Evolutionary conservation across 805 yeast genomes (phyloP).

Genomic region (Maudiozyma barnettii): DNA sequence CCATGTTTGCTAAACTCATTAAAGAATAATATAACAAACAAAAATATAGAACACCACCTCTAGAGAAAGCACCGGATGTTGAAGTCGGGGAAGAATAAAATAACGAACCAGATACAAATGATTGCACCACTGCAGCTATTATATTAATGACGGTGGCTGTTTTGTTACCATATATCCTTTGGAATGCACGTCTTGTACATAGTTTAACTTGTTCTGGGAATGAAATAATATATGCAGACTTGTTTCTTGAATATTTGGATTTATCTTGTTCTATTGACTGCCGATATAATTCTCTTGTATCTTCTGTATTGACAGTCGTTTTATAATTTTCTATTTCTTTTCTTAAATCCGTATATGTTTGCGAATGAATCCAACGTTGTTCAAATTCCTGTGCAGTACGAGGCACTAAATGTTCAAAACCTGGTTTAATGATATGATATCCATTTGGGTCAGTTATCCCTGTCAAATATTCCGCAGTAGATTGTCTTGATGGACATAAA

Average conservation of each 20-base stretch:
- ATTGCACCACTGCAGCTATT: conserved; percentile 35
- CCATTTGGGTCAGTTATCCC: conserved; percentile 53
- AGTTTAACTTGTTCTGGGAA: conserved; percentile 40
- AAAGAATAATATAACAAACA: conserved; percentile 44
- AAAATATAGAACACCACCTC: conserved; percentile 58
- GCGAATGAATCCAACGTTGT: conserved; percentile 35
- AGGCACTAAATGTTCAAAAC: conserved; percentile 44
- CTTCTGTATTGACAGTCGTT: conserved; percentile 23
- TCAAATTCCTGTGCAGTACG: conserved; percentile 48
- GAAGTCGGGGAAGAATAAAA: conserved; percentile 42
- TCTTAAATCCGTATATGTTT: conserved; percentile 30
- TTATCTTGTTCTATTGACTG: conserved; percentile 24
- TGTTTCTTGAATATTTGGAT: conserved; percentile 14
- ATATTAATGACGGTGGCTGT: conserved; percentile 34
- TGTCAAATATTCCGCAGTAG: conserved; percentile 54
- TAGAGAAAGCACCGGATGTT: conserved; percentile 51
- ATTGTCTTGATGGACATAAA: conserved; percentile 46
- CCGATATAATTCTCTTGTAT: conserved; percentile 29
- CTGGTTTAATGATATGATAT: conserved; percentile 28
- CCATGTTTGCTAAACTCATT: conserved; percentile 40
- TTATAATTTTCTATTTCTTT: conserved; percentile 35
- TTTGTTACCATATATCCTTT: conserved; percentile 48
- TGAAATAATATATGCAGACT: conserved; percentile 21
- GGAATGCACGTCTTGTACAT: conserved; percentile 43
- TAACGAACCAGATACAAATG: conserved; percentile 54